Percentiles rank a stretch among this genome's conserved stretches.
phyloP scores from a whole-genome alignment of 2,329 filamentous ascomycete genomes.

The Colletotrichum sp. region DNA sequence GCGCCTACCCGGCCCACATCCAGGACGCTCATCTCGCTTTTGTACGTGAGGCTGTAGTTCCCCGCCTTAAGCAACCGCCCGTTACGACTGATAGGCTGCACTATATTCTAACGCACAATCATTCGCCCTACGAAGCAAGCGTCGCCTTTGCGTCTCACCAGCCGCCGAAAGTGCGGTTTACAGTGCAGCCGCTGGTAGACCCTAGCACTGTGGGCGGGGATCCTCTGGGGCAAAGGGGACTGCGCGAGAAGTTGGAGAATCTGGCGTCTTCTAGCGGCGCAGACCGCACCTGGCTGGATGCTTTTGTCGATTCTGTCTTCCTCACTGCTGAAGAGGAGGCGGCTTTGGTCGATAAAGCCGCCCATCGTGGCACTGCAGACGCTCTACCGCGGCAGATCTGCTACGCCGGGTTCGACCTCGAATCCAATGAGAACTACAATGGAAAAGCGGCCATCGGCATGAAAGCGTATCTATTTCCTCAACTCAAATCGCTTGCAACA shows the following conservation, averaged over 20 bases:
- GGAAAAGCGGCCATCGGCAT: background rate
- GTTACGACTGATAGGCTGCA: background rate
- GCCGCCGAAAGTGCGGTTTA: background rate
- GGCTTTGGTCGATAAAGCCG: background rate
- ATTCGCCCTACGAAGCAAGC: slow-evolving; percentile 3
- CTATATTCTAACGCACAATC: slow-evolving; percentile 1
- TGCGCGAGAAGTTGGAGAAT: background rate
- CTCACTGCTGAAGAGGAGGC: background rate
- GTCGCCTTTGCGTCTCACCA: background rate
- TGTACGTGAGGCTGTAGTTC: background rate
- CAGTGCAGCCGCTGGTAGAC: slow-evolving; percentile 1
- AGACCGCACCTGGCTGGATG: background rate
- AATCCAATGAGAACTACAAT: background rate
- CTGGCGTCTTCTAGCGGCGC: background rate
- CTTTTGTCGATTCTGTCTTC: background rate
- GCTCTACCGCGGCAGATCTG: background rate
- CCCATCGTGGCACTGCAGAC: background rate
- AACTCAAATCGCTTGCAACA: slow-evolving; percentile 4
- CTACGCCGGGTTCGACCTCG: slow-evolving; percentile 2
- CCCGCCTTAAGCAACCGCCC: background rate
- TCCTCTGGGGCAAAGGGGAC: background rate
- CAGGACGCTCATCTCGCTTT: slow-evolving; percentile 4
- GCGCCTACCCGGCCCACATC: background rate
- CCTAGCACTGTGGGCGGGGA: background rate
- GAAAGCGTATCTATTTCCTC: slow-evolving; percentile 10